Base-by-base conservation (phyloP, 192 early-diverging fungal species). In the Mortierella alpina region DNA sequence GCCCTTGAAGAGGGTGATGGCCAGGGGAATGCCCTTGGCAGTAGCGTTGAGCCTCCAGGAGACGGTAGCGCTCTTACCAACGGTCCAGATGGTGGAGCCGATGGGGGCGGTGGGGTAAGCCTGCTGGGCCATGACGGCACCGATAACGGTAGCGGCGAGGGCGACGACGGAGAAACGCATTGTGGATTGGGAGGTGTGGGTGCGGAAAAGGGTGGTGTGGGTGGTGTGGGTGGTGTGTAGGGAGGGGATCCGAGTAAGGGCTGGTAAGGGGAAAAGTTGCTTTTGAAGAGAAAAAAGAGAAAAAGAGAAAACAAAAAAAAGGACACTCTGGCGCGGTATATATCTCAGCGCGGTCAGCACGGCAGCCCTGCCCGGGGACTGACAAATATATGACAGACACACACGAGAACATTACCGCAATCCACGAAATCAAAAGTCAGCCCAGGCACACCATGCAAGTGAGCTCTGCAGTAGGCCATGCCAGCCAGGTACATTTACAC, bases 111-210 rank as follows among this genome's bases (percentile, higher is more conserved):
- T 76, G 49, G 61, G 41, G 60, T 63, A 56, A 23, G 39, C 23
- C 20, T 7, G 17, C 66, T 76, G 74, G 67, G 74, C 74, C 60
- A 76, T 42, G 55, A 23, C 74, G 67, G 74, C 60, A 44, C 61
- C 39, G 20, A 76, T 45, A 56, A 76, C 18, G 3, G 74, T 57
- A 48, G 62, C 53, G 15, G 67, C 51, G 20, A 59, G 13, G 42
- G 67, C 55, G 45, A 64, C n/a, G 54, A 67, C 47, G 48, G 67
- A 76, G 67, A 76, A 76, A 59, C 74, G 74, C 74, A 76, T 76
- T 49, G 41, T 63, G 68, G 5, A 8, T 8, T 15, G 20, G 6
- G 44, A 47, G 18, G 41, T 44, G 31, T 31, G 31, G 3, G 54
- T 20, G 52, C 6, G 65, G 49, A n/a, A 10, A 23, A 20, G 20